phyloP scores from a whole-genome alignment of 108 stramenopile species.

The Nannochloropsis salina region DNA sequence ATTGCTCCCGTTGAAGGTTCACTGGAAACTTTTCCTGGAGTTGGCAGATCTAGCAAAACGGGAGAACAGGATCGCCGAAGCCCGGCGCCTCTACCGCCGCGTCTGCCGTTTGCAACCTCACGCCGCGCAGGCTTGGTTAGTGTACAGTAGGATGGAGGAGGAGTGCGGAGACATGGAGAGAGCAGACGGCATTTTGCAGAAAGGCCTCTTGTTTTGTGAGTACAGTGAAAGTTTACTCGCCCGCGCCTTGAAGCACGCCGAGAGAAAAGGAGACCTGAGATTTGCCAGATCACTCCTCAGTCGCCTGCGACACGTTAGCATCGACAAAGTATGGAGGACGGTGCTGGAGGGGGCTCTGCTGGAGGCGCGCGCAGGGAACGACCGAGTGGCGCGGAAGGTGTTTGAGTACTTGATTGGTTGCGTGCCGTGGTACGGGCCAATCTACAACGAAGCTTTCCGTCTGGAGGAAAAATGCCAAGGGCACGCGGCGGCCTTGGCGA shows the following conservation, averaged over 20 bases:
- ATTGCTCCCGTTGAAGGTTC: conserved; percentile 39
- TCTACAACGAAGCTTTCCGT: conserved; percentile 87
- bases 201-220: conserved; percentile 56
- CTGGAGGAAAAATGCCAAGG: conserved; percentile 65
- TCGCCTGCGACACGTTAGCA: conserved; percentile 72
- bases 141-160: conserved; percentile 91
- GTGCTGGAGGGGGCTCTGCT: conserved; percentile 90
- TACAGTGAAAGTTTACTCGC: conserved; percentile 70
- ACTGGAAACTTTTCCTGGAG: conserved; percentile 54
- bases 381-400: conserved; percentile 67
- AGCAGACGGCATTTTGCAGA: conserved; percentile 31
- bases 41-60: conserved; percentile 56
- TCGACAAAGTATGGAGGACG: conserved; percentile 76
- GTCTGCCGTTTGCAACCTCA: conserved; percentile 76
- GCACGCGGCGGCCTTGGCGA: conserved; percentile 67
- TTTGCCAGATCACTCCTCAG: conserved; percentile 72
- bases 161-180: conserved; percentile 67
- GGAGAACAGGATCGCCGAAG: conserved; percentile 58
- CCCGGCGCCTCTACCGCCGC: conserved; percentile 67
- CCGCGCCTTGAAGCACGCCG: conserved; percentile 81
- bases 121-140: conserved; percentile 86
- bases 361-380: conserved; percentile 86
- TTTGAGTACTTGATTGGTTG: conserved; percentile 79
- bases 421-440: conserved; percentile 94
- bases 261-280: conserved; percentile 57